Base-by-base conservation (phyloP, 2,329 filamentous ascomycete species). In the Neoarthrinium moseri region DNA sequence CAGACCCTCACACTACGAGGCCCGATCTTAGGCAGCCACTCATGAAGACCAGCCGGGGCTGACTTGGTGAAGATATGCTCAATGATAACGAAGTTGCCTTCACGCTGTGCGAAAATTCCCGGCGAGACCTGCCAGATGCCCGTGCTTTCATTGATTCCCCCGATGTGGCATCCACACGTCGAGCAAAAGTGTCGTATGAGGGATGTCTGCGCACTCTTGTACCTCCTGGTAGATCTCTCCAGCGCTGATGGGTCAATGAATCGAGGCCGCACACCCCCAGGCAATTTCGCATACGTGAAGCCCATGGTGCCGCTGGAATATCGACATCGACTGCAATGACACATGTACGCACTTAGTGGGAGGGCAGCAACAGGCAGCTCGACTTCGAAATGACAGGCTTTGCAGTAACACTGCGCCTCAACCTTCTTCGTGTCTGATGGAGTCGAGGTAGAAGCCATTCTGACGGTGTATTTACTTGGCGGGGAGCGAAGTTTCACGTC, bases 111-210 rank as follows among this genome's bases (percentile, higher is more conserved):
- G 20, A 26, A 48, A 11, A 30, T 32, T 4, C 34, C 46, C 4
- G 33, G 36, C n/a, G 30, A 23, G 7, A 49, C 24, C 7, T 29
- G 24, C 46, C 43, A 49, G 5, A 21, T 35, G 12, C 41, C 43
- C 8, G 30, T 21, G 8, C 3, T 7, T n/a, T 39, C 35, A 17
- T 26, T 29, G 15, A 20, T 20, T 8, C 26, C 35, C 13, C 46
- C 46, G 15, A 48, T 21, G 22, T 48, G 46, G 17, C 40, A 44
- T 4, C 40, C 46, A 21, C 46, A 45, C 1, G 27, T 36, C 3
- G 46, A 44, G 8, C 41, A 48, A 18, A 48, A 45, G 13, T 40
- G 26, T n/a, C n/a, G n/a, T n/a, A n/a, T n/a, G n/a, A n/a, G n/a
- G n/a, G n/a, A n/a, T n/a, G n/a, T n/a, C n/a, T n/a, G n/a, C n/a